Percentiles rank a stretch among this genome's conserved stretches.
Conservation (phyloP, 192 early-diverging fungal species). For the Coemansia sp. region DNA sequence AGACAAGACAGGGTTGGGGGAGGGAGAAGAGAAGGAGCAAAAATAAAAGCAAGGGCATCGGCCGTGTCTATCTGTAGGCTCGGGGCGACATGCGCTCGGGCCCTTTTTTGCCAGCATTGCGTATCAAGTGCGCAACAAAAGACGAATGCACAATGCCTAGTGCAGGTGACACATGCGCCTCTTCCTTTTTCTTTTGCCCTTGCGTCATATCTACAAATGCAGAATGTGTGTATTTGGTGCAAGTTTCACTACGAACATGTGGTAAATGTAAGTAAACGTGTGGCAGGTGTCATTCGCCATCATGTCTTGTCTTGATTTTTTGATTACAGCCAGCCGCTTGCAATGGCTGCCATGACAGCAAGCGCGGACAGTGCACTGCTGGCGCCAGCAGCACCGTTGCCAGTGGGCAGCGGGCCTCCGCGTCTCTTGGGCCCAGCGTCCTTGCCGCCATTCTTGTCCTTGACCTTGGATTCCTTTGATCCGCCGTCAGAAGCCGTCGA, state of each 20-base stretch:
- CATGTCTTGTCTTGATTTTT: too few relatives aligned
- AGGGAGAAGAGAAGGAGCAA: not conserved
- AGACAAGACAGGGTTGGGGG: constrained; percentile 3
- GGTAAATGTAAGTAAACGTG: not conserved
- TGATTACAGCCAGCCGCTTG: not conserved
- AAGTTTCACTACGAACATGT: not conserved
- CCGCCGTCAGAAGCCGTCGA: not conserved
- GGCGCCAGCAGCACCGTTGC: constrained; percentile 4
- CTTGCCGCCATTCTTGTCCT: constrained; percentile 26
- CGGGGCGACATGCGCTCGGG: not conserved
- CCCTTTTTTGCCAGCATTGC: not conserved
- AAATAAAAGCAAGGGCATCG: too few relatives aligned
- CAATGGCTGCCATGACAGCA: not conserved
- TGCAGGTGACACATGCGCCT: not conserved
- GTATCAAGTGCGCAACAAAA: not conserved
- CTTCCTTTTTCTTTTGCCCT: not conserved
- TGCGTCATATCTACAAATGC: not conserved
- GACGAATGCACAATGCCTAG: constrained; percentile 1
- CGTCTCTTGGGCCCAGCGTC: constrained; percentile 27
- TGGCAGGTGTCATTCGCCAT: not conserved
- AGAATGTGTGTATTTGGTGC: not conserved
- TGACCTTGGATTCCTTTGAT: constrained; percentile 16
- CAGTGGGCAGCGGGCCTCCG: constrained; percentile 33
- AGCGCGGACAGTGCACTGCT: constrained; percentile 14
- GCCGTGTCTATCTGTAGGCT: not conserved